Base-by-base conservation (phyloP, 306 rosid genomes). In the Urtica urens region DNA sequence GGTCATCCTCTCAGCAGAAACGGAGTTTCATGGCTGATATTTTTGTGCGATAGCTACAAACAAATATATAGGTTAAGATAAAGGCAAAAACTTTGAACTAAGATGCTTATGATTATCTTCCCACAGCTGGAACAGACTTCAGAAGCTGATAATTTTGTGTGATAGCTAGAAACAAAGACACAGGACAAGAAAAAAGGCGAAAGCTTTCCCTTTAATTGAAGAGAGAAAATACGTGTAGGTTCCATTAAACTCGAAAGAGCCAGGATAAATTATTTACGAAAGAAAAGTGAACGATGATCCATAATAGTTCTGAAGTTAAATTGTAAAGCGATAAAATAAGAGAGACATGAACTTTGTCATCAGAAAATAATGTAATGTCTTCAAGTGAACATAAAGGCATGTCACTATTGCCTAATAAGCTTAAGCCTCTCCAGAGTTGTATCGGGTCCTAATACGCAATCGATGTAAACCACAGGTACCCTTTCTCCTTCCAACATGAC, bases 301-400 rank as follows among this genome's bases (percentile, higher is more conserved):
- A 26, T 27, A 42, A 42, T n/a, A 22, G 14, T 56, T 42, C 29
- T n/a, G 20, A 43, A 15, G 40, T 28, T 13, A 13, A 4, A 10
- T 26, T 1, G n/a, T 39, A 10, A 41, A 56, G 21, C 30, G 3
- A 14, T 39, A 10, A 43, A 56, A 26, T n/a, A n/a, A n/a, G n/a
- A n/a, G n/a, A 10, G 26, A 56, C 28, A 56, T 13, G 28, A 33
- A 14, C 15, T 42, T 15, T 42, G 42, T n/a, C 43, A 19, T 21
- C 38, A 30, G 12, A 29, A 25, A 29, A 43, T 4, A 23, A 27
- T 55, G 22, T 30, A 26, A 10, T 29, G 62, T 33, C 29, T 42
- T 22, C 62, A 42, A 10, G 42, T 56, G 51, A 55, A 40, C 15
- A 38, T 27, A 26, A 25, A 27, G 49, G 49, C 40, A 54, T 24